Evolutionary conservation across 1,139 yeast genomes (phyloP), one percentile per base, ranked within the genome.

Genomic region (Taphrina communis): DNA sequence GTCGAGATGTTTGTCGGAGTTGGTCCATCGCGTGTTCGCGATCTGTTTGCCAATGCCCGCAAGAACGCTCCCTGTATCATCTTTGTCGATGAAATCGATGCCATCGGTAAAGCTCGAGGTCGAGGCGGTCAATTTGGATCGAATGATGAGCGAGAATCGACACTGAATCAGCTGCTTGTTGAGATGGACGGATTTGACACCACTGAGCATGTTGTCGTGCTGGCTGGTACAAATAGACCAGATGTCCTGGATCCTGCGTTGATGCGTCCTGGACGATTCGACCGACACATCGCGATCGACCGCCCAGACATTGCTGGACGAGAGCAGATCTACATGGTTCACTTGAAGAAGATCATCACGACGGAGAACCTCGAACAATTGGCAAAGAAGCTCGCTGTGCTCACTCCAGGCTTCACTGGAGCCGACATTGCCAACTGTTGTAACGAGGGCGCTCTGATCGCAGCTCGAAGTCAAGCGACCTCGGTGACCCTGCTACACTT

Each of bases 1-100:
- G 97, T 94, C 19, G 99, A 94, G 79, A 93, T 94, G 98, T 94
- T 92, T 81, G 97, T 92, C 48, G 99, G 99, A 82, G 98, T 94
- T 17, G 99, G 99, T 81, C 98, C 99, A 1, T 89, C 96, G 31
- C 86, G 99, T 77, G 99, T 94, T 50, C 90, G 99, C 77, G 98
- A 94, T 77, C 82, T 94, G 76, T 94, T 94, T 79, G 86, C 89
- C 75, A 90, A 91, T 60, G 99, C 99, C 5, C 86, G 97, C 77
- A 90, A 89, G 76, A 87, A 88, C 78, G 96, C 98, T 0, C 99
- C 99, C 1, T 84, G 96, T 39, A 94, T 94, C 76, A 88, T 94
- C 58, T 94, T 94, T 76, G 92, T 94, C 70, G 99, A 94, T 81
- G 99, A 94, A 81, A 94, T 94, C 72, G 99, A 94, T 82, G 99